Evolutionary conservation across 2,329 filamentous ascomycete species (phyloP), one percentile per base, ranked within the genome.

Genomic region (Xylariaceae sp.): DNA sequence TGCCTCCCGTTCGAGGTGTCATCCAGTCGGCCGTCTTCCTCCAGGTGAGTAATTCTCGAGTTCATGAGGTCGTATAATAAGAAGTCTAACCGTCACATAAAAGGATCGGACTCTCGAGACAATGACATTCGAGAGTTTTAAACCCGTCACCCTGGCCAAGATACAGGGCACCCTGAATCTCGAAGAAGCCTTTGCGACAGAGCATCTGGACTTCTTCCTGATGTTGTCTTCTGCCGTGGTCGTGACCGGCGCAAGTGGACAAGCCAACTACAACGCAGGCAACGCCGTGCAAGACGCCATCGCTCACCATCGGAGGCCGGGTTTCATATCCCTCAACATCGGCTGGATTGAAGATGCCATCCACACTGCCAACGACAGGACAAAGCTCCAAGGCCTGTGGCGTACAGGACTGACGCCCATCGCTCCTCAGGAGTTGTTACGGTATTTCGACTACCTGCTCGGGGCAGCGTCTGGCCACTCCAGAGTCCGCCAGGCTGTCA

Each of bases 171-270:
- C 46, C 9, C 28, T 32, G 31, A 46, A 50, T 35, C 24, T 50
- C 17, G 36, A 47, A 19, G 30, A 13, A 6, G 38, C 48, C 17
- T 37, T 42, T 27, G 24, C 32, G 23, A n/a, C 9, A 3, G 36
- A 37, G 7, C 11, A 11, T 9, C 35, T 44, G 1, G 50, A 51
- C 17, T 50, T 51, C 40, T 51, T 53, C 36, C 18, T 53, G 21
- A 46, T 47, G 41, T 28, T 51, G 16, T 50, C 44, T 6, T 51
- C 50, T 4, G 32, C 35, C 3, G 32, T 19, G 9, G 32, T 34
- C 9, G 41, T 46, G 18, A 31, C 40, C 9, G 47, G 47, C 12
- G 32, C 44, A 4, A 34, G 38, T 12, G 40, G 42, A n/a, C 38
- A 44, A 24, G 38, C 39, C 15, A 46, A 43, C 21, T 45, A 50